These are phyloP conservation scores for Xylariales sp. DNA, from an alignment of 2,329 filamentous ascomycete species.

Conservation along the genomic window DNA sequence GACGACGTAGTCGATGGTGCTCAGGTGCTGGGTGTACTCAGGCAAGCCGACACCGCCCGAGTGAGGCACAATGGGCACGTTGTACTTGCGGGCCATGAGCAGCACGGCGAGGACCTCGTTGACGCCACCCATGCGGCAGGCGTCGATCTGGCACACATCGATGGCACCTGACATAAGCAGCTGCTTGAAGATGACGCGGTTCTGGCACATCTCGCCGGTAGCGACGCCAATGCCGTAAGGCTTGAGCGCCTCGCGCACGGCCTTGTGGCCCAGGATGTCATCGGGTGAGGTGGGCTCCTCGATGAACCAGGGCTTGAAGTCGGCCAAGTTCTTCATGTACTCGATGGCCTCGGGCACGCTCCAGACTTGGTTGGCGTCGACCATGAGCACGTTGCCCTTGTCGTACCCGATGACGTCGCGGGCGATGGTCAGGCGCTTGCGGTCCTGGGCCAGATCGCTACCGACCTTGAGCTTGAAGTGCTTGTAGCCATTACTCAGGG, in stretches of 20 bases:
- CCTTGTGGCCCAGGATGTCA: slow-evolving; percentile 84
- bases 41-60: slow-evolving; percentile 85
- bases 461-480: slow-evolving; percentile 95
- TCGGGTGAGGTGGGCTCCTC: slow-evolving; percentile 91
- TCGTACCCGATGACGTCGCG: slow-evolving; percentile 79
- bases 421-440: slow-evolving; percentile 66
- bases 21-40: slow-evolving; percentile 90
- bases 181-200: slow-evolving; percentile 92
- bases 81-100: slow-evolving; percentile 75
- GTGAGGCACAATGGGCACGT: slow-evolving; percentile 82
- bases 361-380: slow-evolving; percentile 92
- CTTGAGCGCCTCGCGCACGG: slow-evolving; percentile 74
- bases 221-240: slow-evolving; percentile 77
- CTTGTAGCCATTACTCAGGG: slow-evolving; percentile 69
- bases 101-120: slow-evolving; percentile 91
- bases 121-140: slow-evolving; percentile 83
- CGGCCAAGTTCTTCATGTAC: slow-evolving; percentile 77
- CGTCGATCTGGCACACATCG: slow-evolving; percentile 86
- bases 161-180: slow-evolving; percentile 75
- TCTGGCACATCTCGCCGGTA: slow-evolving; percentile 94
- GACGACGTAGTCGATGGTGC: slow-evolving; percentile 88
- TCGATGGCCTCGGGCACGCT: slow-evolving; percentile 83
- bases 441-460: slow-evolving; percentile 66
- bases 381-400: slow-evolving; percentile 80
- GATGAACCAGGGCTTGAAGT: slow-evolving; percentile 91